Percentiles rank a stretch among this genome's conserved stretches.
Conservation (phyloP, 1,284 basidiomycete genomes). For the Leccinum subrobustum region DNA sequence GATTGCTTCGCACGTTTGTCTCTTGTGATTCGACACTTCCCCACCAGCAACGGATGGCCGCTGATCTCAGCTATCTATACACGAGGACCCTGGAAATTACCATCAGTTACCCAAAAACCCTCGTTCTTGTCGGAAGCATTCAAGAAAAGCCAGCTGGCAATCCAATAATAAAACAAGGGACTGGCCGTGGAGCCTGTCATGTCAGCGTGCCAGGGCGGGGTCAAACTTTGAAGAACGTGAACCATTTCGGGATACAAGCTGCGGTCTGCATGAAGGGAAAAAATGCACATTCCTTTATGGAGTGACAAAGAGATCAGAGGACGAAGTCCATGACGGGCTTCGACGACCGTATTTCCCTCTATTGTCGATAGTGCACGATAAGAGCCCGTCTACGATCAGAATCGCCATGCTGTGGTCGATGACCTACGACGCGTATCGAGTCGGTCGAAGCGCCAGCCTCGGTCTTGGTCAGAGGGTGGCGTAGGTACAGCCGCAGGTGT, state of each 20-base stretch:
- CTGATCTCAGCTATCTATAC: neutral
- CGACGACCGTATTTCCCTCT: neutral
- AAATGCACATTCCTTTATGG: neutral
- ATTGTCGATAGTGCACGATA: neutral
- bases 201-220: neutral
- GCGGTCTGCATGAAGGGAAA: neutral
- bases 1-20: slow-evolving; percentile 4
- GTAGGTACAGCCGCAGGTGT: neutral
- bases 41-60: neutral
- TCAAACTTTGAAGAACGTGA: neutral
- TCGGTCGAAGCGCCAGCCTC: neutral
- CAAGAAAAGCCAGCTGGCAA: neutral
- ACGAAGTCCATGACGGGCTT: neutral
- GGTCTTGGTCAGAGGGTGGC: neutral
- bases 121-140: neutral
- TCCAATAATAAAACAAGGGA: neutral
- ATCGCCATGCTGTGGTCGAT: neutral
- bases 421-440: neutral
- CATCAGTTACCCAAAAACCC: neutral
- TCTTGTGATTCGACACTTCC: neutral
- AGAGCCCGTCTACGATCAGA: neutral
- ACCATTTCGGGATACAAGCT: slow-evolving; percentile 1
- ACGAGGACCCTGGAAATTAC: neutral
- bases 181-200: neutral
- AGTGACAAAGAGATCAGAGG: neutral